Percentiles rank a stretch among this genome's conserved stretches.
Evolutionary conservation across 2,329 filamentous ascomycete species (phyloP).

Genomic region (Tetracladium maxilliforme): DNA sequence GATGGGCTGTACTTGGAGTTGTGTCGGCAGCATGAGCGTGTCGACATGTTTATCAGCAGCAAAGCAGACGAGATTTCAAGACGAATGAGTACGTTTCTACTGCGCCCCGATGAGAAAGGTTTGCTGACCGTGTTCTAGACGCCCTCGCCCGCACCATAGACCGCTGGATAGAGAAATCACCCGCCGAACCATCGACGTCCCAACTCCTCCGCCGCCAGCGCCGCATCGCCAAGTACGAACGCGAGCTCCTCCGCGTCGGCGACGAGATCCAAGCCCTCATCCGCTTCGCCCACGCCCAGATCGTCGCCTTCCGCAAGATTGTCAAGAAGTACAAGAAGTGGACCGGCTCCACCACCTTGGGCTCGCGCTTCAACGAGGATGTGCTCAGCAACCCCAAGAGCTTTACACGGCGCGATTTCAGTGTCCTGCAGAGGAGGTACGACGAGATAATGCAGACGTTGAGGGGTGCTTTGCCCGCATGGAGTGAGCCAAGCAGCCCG

Average conservation of each 20-base stretch:
- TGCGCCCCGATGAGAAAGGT: no score
- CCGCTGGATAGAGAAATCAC: no score
- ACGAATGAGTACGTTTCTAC: slow-evolving; percentile 40
- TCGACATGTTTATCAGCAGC: slow-evolving; percentile 64
- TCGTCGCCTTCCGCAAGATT: slow-evolving; percentile 67
- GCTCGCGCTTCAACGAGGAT: slow-evolving; percentile 49
- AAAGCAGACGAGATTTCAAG: slow-evolving; percentile 67
- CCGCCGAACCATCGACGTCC: slow-evolving; percentile 21
- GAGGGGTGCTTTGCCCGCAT: no score
- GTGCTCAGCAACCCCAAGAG: slow-evolving; percentile 53
- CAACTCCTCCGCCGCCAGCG: no score
- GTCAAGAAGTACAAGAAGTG: slow-evolving; percentile 82
- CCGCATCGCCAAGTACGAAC: slow-evolving; percentile 36
- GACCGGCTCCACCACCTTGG: slow-evolving; percentile 57
- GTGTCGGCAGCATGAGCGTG: slow-evolving; percentile 60
- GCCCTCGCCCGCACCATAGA: no score
- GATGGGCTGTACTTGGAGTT: slow-evolving; percentile 57
- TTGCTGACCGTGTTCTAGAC: no score
- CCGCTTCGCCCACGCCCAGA: slow-evolving; percentile 60
- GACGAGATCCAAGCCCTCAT: slow-evolving; percentile 57
- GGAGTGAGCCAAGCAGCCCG: no score
- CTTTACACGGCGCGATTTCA: slow-evolving; percentile 55
- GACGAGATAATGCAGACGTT: no score
- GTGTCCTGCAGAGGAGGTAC: slow-evolving; percentile 31
- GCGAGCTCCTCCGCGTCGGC: slow-evolving; percentile 31